Conservation (phyloP, 768 basidiomycete species). For the Strobilomyces confusus region DNA sequence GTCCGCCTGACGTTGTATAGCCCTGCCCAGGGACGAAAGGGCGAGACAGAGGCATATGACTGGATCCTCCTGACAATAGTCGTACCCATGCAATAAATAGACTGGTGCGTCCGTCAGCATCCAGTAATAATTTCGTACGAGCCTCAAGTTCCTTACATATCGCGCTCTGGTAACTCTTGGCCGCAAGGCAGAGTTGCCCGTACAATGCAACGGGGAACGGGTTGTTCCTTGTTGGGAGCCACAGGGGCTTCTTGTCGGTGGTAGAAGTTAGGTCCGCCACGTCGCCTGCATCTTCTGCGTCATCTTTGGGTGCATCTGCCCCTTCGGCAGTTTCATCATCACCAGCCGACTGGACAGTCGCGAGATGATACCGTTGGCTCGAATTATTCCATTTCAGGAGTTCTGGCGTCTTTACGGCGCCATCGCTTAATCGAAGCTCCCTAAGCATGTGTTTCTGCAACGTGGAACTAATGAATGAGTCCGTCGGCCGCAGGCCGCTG, state of each 20-base stretch:
- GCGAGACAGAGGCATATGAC: slow-evolving; percentile 80
- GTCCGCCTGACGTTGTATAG: slow-evolving; percentile 92
- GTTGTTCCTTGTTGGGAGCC: slow-evolving; percentile 63
- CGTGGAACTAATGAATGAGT: slow-evolving; percentile 72
- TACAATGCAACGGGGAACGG: slow-evolving; percentile 71
- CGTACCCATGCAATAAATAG: slow-evolving; percentile 80
- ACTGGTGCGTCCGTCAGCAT: slow-evolving; percentile 41
- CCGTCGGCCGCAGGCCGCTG: slow-evolving; percentile 64
- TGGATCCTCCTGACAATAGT: slow-evolving; percentile 79
- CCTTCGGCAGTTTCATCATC: slow-evolving; percentile 19
- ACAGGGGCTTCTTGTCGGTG: slow-evolving; percentile 28
- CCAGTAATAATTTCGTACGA: not conserved
- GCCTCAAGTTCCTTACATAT: slow-evolving; percentile 59
- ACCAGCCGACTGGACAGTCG: slow-evolving; percentile 21
- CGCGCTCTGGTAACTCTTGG: slow-evolving; percentile 86
- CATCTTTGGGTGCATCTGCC: slow-evolving; percentile 27
- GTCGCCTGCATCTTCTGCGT: slow-evolving; percentile 30
- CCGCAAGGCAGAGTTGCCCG: slow-evolving; percentile 78
- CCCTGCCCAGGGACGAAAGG: slow-evolving; percentile 81
- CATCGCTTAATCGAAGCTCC: slow-evolving; percentile 68
- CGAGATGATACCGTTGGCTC: slow-evolving; percentile 54
- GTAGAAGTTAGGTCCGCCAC: slow-evolving; percentile 9
- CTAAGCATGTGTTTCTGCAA: slow-evolving; percentile 83
- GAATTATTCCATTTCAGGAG: slow-evolving; percentile 56
- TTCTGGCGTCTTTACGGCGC: slow-evolving; percentile 60